phyloP scores from a whole-genome alignment of 306 rosid genomes.

The Quercus engelmannii region DNA sequence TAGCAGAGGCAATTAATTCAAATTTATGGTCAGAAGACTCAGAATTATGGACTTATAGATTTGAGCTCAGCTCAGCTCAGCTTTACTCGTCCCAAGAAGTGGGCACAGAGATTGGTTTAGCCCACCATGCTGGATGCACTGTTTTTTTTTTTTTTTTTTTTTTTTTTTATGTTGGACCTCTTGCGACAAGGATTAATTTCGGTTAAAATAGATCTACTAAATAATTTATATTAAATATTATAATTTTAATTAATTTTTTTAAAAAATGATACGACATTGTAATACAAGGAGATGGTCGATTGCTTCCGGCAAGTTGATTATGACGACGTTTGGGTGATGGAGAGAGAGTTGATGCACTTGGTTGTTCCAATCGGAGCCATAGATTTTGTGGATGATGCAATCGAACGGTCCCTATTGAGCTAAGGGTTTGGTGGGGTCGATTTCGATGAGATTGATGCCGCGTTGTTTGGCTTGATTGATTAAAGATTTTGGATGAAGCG shows the following conservation, averaged over 20 bases:
- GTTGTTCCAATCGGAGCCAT: constrained; percentile 13
- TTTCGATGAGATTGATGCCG: constrained; percentile 21
- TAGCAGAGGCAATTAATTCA: too few relatives aligned
- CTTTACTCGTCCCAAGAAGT: background rate
- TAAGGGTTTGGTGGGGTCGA: constrained; percentile 8
- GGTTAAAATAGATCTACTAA: too few relatives aligned
- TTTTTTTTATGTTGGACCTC: too few relatives aligned
- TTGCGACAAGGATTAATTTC: too few relatives aligned
- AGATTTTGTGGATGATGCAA: constrained; percentile 33
- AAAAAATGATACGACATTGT: too few relatives aligned
- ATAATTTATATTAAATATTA: too few relatives aligned
- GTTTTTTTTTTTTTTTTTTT: too few relatives aligned
- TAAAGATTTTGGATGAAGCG: constrained; percentile 22
- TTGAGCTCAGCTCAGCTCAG: background rate
- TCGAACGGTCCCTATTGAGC: constrained; percentile 31
- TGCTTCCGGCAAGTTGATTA: constrained; percentile 26
- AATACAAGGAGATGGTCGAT: constrained; percentile 19
- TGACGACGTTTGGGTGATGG: background rate
- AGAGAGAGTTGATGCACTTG: constrained; percentile 1
- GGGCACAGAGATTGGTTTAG: too few relatives aligned
- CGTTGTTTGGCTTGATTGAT: constrained; percentile 6
- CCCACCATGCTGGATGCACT: too few relatives aligned
- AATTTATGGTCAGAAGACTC: too few relatives aligned
- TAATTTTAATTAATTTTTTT: too few relatives aligned
- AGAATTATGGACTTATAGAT: too few relatives aligned